Conservation (phyloP, 2,329 filamentous ascomycete genomes). For the Pestalotiopsis sp. region DNA sequence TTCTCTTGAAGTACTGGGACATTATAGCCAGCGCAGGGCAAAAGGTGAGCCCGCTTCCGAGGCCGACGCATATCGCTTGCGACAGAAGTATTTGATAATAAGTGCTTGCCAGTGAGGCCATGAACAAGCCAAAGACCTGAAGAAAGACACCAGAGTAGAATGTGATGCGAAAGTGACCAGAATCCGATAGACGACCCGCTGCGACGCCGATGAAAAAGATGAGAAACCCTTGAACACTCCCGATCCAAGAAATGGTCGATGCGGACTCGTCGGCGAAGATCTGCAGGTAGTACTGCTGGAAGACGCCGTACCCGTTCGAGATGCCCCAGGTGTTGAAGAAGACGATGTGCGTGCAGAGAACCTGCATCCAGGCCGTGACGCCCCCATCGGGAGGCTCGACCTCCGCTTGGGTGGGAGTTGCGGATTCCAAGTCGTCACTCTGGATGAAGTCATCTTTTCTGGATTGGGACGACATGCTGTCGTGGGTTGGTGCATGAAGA, state of each 20-base stretch:
- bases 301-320: conserved; percentile 30
- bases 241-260: conserved; percentile 30
- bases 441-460: too few species aligned
- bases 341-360: conserved; percentile 15
- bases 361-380: conserved; percentile 23
- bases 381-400: too few species aligned
- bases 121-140: conserved; percentile 10
- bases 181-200: conserved; percentile 31
- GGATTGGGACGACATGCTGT: too few species aligned
- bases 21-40: too few species aligned
- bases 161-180: conserved; percentile 27
- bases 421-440: too few species aligned
- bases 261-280: conserved; percentile 21
- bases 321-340: not conserved
- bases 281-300: conserved; percentile 30
- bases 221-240: conserved; percentile 31
- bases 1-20: too few species aligned
- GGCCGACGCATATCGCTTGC: too few species aligned
- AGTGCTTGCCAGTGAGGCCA: not conserved
- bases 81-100: too few species aligned
- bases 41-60: too few species aligned
- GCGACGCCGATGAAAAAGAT: conserved; percentile 29
- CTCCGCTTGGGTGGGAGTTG: too few species aligned
- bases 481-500: too few species aligned
- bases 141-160: conserved; percentile 25